Percentiles rank a stretch among this genome's conserved stretches.
Evolutionary conservation across 176 grass and related monocot species (phyloP).

Genomic region (Rhipidocladum racemiflorum): DNA sequence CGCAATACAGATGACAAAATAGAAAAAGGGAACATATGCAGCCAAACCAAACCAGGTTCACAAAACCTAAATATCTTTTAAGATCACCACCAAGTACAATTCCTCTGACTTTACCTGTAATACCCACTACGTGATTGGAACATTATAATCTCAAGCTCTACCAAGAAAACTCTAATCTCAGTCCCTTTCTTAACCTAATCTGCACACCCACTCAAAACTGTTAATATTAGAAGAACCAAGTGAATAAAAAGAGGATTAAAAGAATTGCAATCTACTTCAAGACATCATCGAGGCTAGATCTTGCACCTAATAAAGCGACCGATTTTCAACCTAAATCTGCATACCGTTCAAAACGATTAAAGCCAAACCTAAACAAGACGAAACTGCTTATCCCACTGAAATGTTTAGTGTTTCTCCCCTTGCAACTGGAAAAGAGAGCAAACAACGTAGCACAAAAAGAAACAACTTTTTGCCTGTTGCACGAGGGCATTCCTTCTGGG

Average conservation of each 20-base stretch:
- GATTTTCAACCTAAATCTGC: slow-evolving; percentile 39
- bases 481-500: too few relatives aligned
- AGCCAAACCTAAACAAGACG: too few relatives aligned
- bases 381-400: too few relatives aligned
- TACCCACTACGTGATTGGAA: slow-evolving; percentile 24
- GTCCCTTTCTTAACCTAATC: slow-evolving; percentile 53
- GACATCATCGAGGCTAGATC: slow-evolving; percentile 12
- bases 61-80: too few relatives aligned
- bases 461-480: too few relatives aligned
- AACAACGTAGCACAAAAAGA: too few relatives aligned
- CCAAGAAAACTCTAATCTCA: slow-evolving; percentile 38
- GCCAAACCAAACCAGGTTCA: too few relatives aligned
- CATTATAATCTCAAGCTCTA: slow-evolving; percentile 37
- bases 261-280: slow-evolving; percentile 10
- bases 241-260: slow-evolving; percentile 3
- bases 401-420: too few relatives aligned
- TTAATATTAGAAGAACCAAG: slow-evolving; percentile 40
- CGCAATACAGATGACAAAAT: slow-evolving; percentile 37
- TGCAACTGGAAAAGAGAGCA: too few relatives aligned
- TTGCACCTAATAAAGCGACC: slow-evolving; percentile 1
- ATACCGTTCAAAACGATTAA: too few relatives aligned
- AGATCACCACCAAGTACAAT: too few relatives aligned
- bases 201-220: slow-evolving; percentile 41
- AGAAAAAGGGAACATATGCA: too few relatives aligned
- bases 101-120: slow-evolving; percentile 44